Evolutionary conservation across 139 green algal species (phyloP).

Genomic region (Tetraselmis striata): DNA sequence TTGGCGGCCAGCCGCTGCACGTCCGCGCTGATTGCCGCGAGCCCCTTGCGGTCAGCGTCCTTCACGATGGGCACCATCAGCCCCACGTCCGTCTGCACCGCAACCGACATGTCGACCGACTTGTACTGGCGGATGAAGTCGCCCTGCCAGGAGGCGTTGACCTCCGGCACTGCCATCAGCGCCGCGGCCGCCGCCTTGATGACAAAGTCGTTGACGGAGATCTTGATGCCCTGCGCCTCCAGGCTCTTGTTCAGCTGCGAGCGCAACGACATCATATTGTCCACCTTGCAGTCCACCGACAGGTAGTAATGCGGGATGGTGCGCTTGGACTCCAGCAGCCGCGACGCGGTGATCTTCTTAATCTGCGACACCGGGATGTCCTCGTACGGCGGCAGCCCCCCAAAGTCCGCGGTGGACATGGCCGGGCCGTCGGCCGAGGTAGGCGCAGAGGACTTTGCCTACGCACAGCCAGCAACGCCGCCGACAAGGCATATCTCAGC

Average conservation of each 20-base stretch:
- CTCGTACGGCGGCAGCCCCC: constrained; percentile 24
- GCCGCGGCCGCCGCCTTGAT: constrained; percentile 80
- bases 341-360: constrained; percentile 72
- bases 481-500: background rate
- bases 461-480: background rate
- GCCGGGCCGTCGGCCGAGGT: too few species aligned
- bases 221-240: constrained; percentile 54
- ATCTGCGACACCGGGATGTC: constrained; percentile 78
- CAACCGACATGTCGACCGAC: constrained; percentile 66
- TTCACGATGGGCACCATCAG: constrained; percentile 86
- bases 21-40: constrained; percentile 61
- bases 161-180: constrained; percentile 40
- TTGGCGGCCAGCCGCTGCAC: constrained; percentile 68
- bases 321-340: constrained; percentile 90
- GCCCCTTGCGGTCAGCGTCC: constrained; percentile 60
- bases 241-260: constrained; percentile 54
- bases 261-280: constrained; percentile 28
- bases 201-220: constrained; percentile 95
- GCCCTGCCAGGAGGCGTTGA: constrained; percentile 72
- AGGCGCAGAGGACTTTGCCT: background rate
- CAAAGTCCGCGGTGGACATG: constrained; percentile 2
- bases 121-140: constrained; percentile 90
- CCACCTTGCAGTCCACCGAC: constrained; percentile 53
- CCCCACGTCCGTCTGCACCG: constrained; percentile 77
- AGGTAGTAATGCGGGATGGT: constrained; percentile 98